Evolutionary conservation across 2,329 filamentous ascomycete genomes (phyloP).

Genomic region (Pseudogymnoascus sp.): DNA sequence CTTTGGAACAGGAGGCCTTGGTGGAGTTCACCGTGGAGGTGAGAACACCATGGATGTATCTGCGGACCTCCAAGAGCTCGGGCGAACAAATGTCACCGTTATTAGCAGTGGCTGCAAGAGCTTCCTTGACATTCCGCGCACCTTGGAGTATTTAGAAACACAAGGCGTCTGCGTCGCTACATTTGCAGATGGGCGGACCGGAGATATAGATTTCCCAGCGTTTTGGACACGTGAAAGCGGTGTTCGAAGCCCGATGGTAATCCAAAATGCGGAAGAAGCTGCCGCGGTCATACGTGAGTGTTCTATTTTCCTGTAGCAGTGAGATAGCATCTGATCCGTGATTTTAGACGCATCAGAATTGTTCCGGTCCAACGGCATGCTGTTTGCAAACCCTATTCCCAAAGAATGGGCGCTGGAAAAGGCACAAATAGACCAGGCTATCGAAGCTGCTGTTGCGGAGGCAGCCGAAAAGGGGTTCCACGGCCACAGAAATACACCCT

Average conservation of each 20-base stretch:
- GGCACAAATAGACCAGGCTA: conserved; percentile 47
- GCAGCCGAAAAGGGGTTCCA: conserved; percentile 44
- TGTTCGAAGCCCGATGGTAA: conserved; percentile 64
- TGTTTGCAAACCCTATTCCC: conserved; percentile 79
- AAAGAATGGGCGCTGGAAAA: conserved; percentile 50
- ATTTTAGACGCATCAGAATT: conserved; percentile 58
- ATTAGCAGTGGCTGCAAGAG: conserved; percentile 90
- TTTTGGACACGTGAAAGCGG: conserved; percentile 91
- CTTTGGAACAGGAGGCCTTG: conserved; percentile 90
- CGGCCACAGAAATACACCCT: conserved; percentile 62
- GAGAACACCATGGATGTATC: conserved; percentile 87
- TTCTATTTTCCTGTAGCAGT: neutral
- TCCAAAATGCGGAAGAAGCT: conserved; percentile 70
- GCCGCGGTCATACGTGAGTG: conserved; percentile 71
- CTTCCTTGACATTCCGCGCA: conserved; percentile 85
- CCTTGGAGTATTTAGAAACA: conserved; percentile 67
- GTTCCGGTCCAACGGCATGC: conserved; percentile 56
- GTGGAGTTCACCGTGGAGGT: conserved; percentile 85
- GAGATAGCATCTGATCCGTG: neutral
- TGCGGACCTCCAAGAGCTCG: conserved; percentile 88
- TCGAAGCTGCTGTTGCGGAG: conserved; percentile 45
- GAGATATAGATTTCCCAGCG: conserved; percentile 74
- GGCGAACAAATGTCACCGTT: conserved; percentile 79
- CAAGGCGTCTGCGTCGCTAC: conserved; percentile 77
- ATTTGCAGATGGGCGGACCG: conserved; percentile 72